Conservation (phyloP, 176 grass and related monocot genomes). For the Zizania latifolia region DNA sequence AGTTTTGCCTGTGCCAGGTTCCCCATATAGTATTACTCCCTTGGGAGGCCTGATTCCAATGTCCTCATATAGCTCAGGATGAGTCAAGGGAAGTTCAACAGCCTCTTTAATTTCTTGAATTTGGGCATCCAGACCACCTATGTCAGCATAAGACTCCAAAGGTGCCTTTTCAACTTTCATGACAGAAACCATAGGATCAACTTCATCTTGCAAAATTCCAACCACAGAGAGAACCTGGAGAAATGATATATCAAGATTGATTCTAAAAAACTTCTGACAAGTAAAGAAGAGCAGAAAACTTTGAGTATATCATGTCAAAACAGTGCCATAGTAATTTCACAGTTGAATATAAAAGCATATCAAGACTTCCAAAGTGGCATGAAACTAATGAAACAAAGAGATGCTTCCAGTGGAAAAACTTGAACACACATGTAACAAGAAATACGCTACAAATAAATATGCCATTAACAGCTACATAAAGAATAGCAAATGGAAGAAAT, state of each 20-base stretch:
- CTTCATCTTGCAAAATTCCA: conserved; percentile 75
- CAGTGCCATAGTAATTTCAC: neutral
- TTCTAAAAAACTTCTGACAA: neutral
- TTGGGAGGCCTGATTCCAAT: conserved; percentile 84
- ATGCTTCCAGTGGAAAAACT: neutral
- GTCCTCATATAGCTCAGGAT: conserved; percentile 78
- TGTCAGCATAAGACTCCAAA: conserved; percentile 77
- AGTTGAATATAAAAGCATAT: neutral
- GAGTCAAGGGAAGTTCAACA: conserved; percentile 73
- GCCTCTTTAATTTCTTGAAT: conserved; percentile 88
- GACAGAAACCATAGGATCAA: conserved; percentile 83
- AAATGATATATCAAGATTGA: neutral
- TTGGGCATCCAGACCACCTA: conserved; percentile 79
- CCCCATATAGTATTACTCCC: conserved; percentile 77
- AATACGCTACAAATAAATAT: neutral
- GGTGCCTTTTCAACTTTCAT: conserved; percentile 88
- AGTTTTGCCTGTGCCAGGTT: conserved; percentile 83
- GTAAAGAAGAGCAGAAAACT: neutral
- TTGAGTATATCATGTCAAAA: neutral
- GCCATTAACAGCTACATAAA: neutral
- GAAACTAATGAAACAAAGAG: neutral
- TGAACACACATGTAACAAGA: neutral
- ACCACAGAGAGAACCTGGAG: conserved; percentile 76
- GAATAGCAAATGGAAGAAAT: neutral
- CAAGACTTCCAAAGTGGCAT: neutral